A percentile compares a stretch with the other conserved stretches of the same genome.
phyloP scores from a whole-genome alignment of 805 yeast genomes.

The Yamadazyma ubonensis region DNA sequence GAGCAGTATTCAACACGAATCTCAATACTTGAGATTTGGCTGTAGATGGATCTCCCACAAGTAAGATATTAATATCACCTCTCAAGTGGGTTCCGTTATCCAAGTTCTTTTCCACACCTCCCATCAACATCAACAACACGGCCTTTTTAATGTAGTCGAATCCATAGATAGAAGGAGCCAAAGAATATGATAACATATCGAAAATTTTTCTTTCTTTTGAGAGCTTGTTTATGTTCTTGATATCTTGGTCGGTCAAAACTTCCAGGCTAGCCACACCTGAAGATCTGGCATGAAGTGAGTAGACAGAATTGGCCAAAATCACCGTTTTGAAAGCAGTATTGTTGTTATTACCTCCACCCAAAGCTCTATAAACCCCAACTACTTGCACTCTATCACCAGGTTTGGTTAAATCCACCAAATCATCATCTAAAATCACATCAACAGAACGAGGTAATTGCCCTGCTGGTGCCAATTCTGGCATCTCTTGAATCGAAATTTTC shows the following conservation, averaged over 20 bases:
- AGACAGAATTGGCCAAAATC: constrained; percentile 85
- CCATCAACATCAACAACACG: constrained; percentile 82
- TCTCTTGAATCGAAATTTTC: constrained; percentile 88
- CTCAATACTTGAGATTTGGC: constrained; percentile 95
- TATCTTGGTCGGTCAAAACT: constrained; percentile 72
- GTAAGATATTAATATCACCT: constrained; percentile 92
- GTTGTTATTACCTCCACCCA: constrained; percentile 68
- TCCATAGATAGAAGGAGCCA: constrained; percentile 96
- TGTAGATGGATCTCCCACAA: constrained; percentile 99
- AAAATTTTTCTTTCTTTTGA: constrained; percentile 71
- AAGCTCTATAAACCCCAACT: constrained; percentile 89
- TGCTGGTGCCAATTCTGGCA: constrained; percentile 97
- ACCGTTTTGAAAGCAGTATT: constrained; percentile 76
- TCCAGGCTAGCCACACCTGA: constrained; percentile 75
- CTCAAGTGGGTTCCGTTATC: constrained; percentile 95
- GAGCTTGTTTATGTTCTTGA: constrained; percentile 79
- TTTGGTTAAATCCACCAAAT: constrained; percentile 84
- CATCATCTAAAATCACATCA: constrained; percentile 92
- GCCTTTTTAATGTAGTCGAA: constrained; percentile 90
- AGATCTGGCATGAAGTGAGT: constrained; percentile 84
- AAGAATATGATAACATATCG: constrained; percentile 74
- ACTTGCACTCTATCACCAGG: constrained; percentile 96
- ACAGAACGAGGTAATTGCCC: constrained; percentile 94
- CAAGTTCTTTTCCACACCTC: constrained; percentile 92
- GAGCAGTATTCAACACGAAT: constrained; percentile 91